These are phyloP conservation scores for Irpex rosettiformis DNA, from an alignment of 1,284 basidiomycete species.

Conservation along the genomic window DNA sequence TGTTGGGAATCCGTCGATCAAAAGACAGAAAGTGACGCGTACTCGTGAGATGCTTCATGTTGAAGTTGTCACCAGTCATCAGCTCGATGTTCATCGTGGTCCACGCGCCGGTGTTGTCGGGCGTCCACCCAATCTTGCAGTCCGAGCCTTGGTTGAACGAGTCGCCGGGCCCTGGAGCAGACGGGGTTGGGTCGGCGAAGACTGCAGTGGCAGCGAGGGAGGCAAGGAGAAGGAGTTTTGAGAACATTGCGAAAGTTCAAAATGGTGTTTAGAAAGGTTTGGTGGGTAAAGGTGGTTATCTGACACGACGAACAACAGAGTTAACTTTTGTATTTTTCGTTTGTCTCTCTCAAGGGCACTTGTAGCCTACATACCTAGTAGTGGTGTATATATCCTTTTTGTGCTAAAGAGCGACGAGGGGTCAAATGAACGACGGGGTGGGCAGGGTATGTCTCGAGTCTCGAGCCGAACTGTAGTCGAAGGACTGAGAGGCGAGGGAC, in stretches of 20 bases:
- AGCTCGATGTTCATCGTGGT: slow-evolving; percentile 68
- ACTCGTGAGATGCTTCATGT: slow-evolving; percentile 72
- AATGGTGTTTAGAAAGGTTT: background rate
- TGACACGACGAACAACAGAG: no score
- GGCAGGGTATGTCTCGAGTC: no score
- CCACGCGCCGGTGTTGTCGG: slow-evolving; percentile 57
- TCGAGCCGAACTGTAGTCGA: no score
- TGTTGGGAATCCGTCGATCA: no score
- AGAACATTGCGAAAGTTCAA: slow-evolving; percentile 37
- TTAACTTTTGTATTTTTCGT: no score
- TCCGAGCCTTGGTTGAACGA: slow-evolving; percentile 51
- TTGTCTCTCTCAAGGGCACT: no score
- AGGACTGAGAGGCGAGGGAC: no score
- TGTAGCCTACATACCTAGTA: no score
- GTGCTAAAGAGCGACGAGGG: no score
- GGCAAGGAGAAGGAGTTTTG: slow-evolving; percentile 34
- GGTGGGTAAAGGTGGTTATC: no score
- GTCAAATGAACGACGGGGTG: no score
- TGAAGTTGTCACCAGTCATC: slow-evolving; percentile 73
- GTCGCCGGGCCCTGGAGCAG: slow-evolving; percentile 41
- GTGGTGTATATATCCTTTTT: no score
- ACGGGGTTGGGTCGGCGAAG: slow-evolving; percentile 52
- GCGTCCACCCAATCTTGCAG: slow-evolving; percentile 54
- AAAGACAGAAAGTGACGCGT: slow-evolving; percentile 27
- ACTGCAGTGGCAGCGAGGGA: slow-evolving; percentile 37